phyloP scores from a whole-genome alignment of 768 basidiomycete species.

The Brasilioporus rufonigricans region DNA sequence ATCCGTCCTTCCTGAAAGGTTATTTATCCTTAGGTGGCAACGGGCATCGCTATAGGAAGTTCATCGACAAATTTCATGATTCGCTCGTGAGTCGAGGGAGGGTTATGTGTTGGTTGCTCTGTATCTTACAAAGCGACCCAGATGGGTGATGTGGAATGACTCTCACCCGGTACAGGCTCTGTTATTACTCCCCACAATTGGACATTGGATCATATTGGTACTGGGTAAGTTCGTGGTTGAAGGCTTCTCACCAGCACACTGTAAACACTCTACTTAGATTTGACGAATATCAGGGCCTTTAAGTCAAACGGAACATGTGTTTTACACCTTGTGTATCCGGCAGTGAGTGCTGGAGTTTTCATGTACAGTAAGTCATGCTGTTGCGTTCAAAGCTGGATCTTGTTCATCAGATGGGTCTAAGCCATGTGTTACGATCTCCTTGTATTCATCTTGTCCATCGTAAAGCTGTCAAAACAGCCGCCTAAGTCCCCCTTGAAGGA shows the following conservation, averaged over 20 bases:
- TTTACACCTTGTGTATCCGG: neutral
- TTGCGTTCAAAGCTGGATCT: neutral
- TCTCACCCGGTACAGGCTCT: slow-evolving; percentile 11
- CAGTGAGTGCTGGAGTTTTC: neutral
- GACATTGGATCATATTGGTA: slow-evolving; percentile 18
- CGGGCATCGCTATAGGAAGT: slow-evolving; percentile 10
- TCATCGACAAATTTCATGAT: slow-evolving; percentile 26
- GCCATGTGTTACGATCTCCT: neutral
- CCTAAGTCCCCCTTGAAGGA: neutral
- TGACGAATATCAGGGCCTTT: neutral
- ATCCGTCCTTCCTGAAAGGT: neutral
- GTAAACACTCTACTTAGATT: slow-evolving; percentile 3
- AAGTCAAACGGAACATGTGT: neutral
- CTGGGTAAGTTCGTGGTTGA: neutral
- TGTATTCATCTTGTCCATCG: neutral
- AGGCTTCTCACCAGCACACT: neutral
- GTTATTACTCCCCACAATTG: slow-evolving; percentile 11
- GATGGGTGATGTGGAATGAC: slow-evolving; percentile 29
- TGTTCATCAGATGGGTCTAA: neutral
- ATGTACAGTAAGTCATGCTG: slow-evolving; percentile 14
- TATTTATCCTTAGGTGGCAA: slow-evolving; percentile 1
- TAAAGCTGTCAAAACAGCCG: neutral
- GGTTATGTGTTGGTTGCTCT: neutral
- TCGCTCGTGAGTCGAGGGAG: slow-evolving; percentile 19
- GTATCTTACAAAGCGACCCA: neutral